Conservation (phyloP, 805 yeast genomes). For the Saccharomycodes ludwigii region DNA sequence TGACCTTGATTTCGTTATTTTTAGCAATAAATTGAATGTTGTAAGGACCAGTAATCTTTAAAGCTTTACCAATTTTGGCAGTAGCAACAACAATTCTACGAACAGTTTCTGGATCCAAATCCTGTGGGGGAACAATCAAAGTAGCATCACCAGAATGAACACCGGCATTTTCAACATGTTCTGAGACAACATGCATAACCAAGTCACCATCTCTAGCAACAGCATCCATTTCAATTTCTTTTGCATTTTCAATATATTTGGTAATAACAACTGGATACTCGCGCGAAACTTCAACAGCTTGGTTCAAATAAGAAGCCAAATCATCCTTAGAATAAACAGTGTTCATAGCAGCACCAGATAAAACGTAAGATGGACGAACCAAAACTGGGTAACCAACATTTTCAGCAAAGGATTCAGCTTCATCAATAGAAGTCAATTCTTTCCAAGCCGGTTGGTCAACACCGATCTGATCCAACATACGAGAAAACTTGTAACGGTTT, state of each 20-base stretch:
- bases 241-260: slow-evolving; percentile 89
- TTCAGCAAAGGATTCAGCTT: slow-evolving; percentile 76
- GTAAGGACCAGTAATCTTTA: slow-evolving; percentile 95
- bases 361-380: slow-evolving; percentile 94
- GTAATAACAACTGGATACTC: slow-evolving; percentile 97
- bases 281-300: slow-evolving; percentile 85
- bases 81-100: slow-evolving; percentile 75
- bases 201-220: slow-evolving; percentile 86
- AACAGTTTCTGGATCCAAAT: slow-evolving; percentile 53
- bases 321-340: slow-evolving; percentile 73
- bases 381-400: slow-evolving; percentile 89
- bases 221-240: slow-evolving; percentile 95
- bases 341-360: slow-evolving; percentile 98
- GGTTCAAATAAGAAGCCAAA: slow-evolving; percentile 66
- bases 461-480: slow-evolving; percentile 81
- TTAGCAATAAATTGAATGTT: slow-evolving; percentile 91
- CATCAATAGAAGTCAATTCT: slow-evolving; percentile 76
- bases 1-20: slow-evolving; percentile 72
- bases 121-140: slow-evolving; percentile 83
- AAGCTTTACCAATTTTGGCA: slow-evolving; percentile 85
- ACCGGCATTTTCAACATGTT: slow-evolving; percentile 98
- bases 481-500: slow-evolving; percentile 95
- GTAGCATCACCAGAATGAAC: slow-evolving; percentile 99
- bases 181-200: slow-evolving; percentile 89
- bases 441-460: slow-evolving; percentile 98